A percentile compares a stretch with the other conserved stretches of the same genome.
phyloP scores from a whole-genome alignment of 495 filamentous ascomycete species.

The Stereocaulon alpinum region DNA sequence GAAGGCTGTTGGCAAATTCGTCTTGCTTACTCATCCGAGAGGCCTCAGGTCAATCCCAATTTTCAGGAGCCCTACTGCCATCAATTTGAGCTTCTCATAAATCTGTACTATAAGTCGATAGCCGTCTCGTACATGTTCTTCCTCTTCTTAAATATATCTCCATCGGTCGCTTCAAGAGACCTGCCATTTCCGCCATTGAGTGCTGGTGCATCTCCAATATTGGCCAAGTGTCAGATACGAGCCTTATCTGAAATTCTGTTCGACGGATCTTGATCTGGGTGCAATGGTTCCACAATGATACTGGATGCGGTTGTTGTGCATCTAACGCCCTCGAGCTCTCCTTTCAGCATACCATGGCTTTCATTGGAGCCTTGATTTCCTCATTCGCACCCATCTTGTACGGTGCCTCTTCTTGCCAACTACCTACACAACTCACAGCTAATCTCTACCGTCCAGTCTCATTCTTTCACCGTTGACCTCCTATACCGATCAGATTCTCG shows the following conservation, averaged over 20 bases:
- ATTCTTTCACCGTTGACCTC: constrained; percentile 75
- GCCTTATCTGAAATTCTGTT: neutral
- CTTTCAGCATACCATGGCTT: constrained; percentile 12
- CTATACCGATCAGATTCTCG: constrained; percentile 84
- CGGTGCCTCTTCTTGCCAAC: neutral
- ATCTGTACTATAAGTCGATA: too few species aligned
- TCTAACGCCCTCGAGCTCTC: neutral
- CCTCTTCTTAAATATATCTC: too few species aligned
- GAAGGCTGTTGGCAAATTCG: too few species aligned
- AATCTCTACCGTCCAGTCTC: constrained; percentile 34
- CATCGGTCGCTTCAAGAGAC: too few species aligned
- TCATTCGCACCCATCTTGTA: constrained; percentile 22
- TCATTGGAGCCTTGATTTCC: constrained; percentile 19
- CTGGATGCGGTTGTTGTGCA: neutral
- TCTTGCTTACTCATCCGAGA: too few species aligned
- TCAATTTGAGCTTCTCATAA: too few species aligned
- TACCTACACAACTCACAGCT: neutral
- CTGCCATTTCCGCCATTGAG: too few species aligned
- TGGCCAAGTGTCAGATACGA: neutral
- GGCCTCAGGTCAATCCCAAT: too few species aligned
- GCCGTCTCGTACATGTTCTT: too few species aligned
- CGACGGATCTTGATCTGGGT: neutral
- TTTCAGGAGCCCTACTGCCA: too few species aligned
- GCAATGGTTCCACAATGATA: constrained; percentile 9
- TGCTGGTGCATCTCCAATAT: neutral